These are phyloP conservation scores for Aspergillus sp. DNA, from an alignment of 2,329 filamentous ascomycete species.

Conservation along the genomic window DNA sequence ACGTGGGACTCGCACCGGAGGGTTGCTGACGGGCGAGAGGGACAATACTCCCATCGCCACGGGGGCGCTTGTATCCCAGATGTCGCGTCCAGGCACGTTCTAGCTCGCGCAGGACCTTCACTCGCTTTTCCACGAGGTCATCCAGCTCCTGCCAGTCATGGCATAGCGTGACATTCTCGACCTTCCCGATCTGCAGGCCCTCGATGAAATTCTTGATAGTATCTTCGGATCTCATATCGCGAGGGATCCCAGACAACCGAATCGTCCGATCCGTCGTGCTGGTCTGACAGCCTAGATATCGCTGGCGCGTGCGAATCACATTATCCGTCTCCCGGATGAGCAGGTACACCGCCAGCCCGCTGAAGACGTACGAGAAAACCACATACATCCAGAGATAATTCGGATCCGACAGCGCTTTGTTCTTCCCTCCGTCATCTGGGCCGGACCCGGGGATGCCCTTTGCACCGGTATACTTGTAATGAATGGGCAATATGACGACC, in stretches of 20 bases:
- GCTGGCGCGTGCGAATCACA: conserved; percentile 77
- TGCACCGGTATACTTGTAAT: conserved; percentile 54
- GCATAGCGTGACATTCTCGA: conserved; percentile 80
- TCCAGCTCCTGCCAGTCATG: conserved; percentile 81
- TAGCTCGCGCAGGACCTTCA: conserved; percentile 58
- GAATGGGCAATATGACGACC: conserved; percentile 75
- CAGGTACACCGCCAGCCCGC: conserved; percentile 68
- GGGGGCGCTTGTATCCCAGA: conserved; percentile 50
- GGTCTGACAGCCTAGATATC: conserved; percentile 85
- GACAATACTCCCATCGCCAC: conserved; percentile 35
- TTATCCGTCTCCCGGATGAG: conserved; percentile 75
- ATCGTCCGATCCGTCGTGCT: conserved; percentile 96
- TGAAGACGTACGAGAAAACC: conserved; percentile 91
- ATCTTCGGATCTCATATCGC: conserved; percentile 67
- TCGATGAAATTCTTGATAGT: conserved; percentile 83
- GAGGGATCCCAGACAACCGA: conserved; percentile 77
- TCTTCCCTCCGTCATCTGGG: conserved; percentile 24
- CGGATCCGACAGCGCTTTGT: conserved; percentile 27
- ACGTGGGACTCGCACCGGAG: conserved; percentile 23
- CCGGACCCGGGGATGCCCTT: conserved; percentile 33
- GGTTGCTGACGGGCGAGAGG: conserved; percentile 45
- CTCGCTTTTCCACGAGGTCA: conserved; percentile 59
- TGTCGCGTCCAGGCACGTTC: conserved; percentile 79
- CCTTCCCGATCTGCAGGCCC: conserved; percentile 76
- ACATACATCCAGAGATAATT: conserved; percentile 86